These are phyloP conservation scores for Ophiocordyceps camponoti-leonardi DNA, from an alignment of 2,329 filamentous ascomycete species.

Conservation along the genomic window DNA sequence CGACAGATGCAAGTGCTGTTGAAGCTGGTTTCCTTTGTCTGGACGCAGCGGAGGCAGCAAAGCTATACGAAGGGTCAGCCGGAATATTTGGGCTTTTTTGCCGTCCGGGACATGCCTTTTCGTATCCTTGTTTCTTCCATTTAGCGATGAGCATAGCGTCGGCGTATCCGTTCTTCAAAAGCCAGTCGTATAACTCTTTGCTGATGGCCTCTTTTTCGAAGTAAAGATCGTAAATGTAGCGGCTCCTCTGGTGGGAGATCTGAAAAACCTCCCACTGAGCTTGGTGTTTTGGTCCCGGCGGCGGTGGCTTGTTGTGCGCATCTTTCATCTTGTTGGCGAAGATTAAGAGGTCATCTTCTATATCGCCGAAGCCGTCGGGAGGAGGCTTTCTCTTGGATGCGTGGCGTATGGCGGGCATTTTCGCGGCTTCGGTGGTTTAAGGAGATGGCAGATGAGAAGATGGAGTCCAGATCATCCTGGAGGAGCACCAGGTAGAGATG, in stretches of 20 bases:
- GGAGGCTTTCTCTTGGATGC: constrained; percentile 65
- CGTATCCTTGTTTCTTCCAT: constrained; percentile 99
- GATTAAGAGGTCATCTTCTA: constrained; percentile 72
- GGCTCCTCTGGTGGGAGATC: constrained; percentile 78
- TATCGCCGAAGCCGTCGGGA: constrained; percentile 73
- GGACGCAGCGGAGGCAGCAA: constrained; percentile 88
- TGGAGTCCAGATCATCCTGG: not conserved
- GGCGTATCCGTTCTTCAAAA: constrained; percentile 91
- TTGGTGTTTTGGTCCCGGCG: constrained; percentile 69
- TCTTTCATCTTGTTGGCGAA: constrained; percentile 90
- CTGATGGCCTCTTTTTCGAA: constrained; percentile 95
- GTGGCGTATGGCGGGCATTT: constrained; percentile 64
- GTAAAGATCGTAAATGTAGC: constrained; percentile 95
- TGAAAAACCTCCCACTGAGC: constrained; percentile 96
- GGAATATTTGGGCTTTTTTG: not conserved
- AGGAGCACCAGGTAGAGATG: too few species aligned
- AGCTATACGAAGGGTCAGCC: constrained; percentile 31
- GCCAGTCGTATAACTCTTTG: constrained; percentile 83
- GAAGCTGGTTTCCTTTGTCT: constrained; percentile 99
- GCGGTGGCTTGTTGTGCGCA: constrained; percentile 76
- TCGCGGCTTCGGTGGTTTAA: constrained; percentile 1
- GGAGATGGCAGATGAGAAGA: not conserved
- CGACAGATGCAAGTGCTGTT: constrained; percentile 94
- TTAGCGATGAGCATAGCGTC: constrained; percentile 94
- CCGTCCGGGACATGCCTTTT: constrained; percentile 49